Base-by-base conservation (phyloP, 208 protist species). In the Trypanosoma theileri region DNA sequence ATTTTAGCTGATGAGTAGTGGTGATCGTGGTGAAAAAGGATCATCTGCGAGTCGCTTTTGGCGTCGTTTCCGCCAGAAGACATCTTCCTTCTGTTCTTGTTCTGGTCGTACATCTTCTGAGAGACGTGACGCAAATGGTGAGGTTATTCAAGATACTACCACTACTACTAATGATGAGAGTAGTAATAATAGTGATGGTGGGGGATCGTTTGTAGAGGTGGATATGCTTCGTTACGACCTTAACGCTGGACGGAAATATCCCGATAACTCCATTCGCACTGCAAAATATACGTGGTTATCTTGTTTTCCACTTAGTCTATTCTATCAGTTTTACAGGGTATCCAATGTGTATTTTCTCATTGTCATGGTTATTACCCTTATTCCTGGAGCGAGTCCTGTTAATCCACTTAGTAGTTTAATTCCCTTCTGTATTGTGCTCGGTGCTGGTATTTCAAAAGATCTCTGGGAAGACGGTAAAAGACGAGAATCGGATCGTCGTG, bases 321-420 rank as follows among this genome's bases (percentile, higher is more conserved):
- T 92, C 16, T 94, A 84, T 42, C 96, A 98, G 75, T 97, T 98
- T 60, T 80, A 81, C 57, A 86, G 85, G 70, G 76, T 96, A 28
- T 90, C 89, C 1, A 98, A 98, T 76, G 66, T 96, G 11, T 98
- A 98, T 74, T 98, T 98, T 71, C 64, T 98, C 9, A 46, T 98
- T 8, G 85, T 97, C 17, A 91, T 91, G 59, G 70, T 97, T 24
- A 72, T 98, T 46, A 72, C 89, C 10, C 64, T 97, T 4, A 84
- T 98, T 59, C 94, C 95, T 11, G 81, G 80, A 31, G 80, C 91
- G 0, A 92, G 77, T 50, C 93, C 95, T 14, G 89, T 98, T 35
- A 91, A 84, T 60, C 96, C 98, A 6, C 80, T 91, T 53, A 98
- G 93, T 61, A 81, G 78, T 45, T 73, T 97, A 24, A 59, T 92